Evolutionary conservation across 2,329 filamentous ascomycete genomes (phyloP).

Genomic region (Botrytis galanthina): DNA sequence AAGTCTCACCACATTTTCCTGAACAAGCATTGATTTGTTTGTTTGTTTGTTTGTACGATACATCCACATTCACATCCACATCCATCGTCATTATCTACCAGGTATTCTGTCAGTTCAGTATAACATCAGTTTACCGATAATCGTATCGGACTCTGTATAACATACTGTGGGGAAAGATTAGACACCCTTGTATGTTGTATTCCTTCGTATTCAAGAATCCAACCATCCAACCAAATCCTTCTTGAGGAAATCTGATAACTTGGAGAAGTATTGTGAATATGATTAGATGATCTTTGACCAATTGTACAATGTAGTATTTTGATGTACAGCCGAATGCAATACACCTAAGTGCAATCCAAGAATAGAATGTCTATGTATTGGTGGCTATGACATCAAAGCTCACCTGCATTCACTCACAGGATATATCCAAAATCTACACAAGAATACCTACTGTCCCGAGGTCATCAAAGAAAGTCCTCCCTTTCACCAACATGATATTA

Average conservation of each 20-base stretch:
- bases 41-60: neutral
- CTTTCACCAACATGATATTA: neutral
- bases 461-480: neutral
- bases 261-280: neutral
- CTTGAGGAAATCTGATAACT: neutral
- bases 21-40: neutral
- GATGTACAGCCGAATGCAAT: neutral
- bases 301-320: neutral
- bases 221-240: neutral
- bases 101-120: neutral
- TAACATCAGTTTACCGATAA: neutral
- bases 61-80: neutral
- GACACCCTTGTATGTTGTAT: neutral
- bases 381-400: neutral
- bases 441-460: neutral
- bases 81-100: neutral
- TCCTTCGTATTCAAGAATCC: constrained; percentile 3
- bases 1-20: neutral
- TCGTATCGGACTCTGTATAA: neutral
- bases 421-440: neutral
- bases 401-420: neutral
- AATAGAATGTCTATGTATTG: neutral
- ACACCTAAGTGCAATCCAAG: neutral
- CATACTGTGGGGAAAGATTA: neutral
- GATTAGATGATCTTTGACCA: neutral